phyloP scores from a whole-genome alignment of 495 filamentous ascomycete species.

The Neurospora sublineolata region DNA sequence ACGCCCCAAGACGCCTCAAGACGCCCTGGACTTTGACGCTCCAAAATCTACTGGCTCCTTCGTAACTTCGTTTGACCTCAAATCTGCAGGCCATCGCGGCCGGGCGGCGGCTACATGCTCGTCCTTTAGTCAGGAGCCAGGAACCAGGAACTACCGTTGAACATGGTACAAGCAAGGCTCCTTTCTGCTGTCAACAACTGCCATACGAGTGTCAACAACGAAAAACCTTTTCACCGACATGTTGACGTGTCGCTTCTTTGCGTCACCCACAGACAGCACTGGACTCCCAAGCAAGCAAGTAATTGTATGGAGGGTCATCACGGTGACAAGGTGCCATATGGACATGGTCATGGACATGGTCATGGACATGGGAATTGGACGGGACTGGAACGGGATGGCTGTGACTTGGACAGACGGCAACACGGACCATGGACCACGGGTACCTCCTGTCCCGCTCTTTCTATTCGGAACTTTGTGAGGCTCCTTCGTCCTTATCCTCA shows the following conservation, averaged over 20 bases:
- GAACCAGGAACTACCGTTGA: conserved; percentile 3
- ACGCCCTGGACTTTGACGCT: neutral
- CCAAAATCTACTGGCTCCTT: neutral
- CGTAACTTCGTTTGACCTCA: conserved; percentile 23
- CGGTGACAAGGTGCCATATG: neutral
- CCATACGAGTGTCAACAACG: neutral
- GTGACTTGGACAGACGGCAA: neutral
- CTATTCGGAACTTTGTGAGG: neutral
- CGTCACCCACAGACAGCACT: conserved; percentile 7
- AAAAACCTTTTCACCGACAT: conserved; percentile 18
- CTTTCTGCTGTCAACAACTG: neutral
- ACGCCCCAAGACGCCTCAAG: neutral
- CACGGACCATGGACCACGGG: neutral
- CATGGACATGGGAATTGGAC: neutral
- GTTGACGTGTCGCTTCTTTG: conserved; percentile 22
- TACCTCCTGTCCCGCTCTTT: neutral
- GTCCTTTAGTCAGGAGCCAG: conserved; percentile 2
- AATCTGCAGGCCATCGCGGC: conserved; percentile 16
- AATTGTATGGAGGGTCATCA: neutral
- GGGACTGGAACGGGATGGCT: neutral
- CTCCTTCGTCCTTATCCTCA: neutral
- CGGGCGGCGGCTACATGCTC: conserved; percentile 6
- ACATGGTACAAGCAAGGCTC: neutral
- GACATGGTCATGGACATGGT: neutral
- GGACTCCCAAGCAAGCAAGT: neutral